Evolutionary conservation across 768 basidiomycete genomes (phyloP).

Genomic region (Suillus weaverae): DNA sequence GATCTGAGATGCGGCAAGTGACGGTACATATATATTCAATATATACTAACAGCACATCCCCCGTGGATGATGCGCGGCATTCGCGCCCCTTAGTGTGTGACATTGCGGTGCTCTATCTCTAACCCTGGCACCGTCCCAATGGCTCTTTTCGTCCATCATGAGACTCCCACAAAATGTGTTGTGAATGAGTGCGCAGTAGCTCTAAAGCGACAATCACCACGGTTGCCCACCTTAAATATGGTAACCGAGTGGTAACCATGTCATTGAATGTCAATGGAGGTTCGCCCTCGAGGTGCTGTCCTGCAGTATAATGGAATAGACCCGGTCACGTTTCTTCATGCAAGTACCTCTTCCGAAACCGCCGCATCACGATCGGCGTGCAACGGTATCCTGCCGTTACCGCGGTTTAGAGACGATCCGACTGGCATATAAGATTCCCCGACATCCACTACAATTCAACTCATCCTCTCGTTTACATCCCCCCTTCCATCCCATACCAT

Average conservation of each 20-base stretch:
- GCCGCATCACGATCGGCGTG: slow-evolving; percentile 27
- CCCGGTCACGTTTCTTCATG: slow-evolving; percentile 29
- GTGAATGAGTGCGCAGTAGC: slow-evolving; percentile 34
- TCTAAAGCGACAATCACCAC: slow-evolving; percentile 31
- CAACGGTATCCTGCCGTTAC: slow-evolving; percentile 17
- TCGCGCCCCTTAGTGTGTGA: slow-evolving; percentile 23
- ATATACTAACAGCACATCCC: slow-evolving; percentile 12
- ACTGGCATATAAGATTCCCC: slow-evolving; percentile 9
- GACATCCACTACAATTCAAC: slow-evolving; percentile 7
- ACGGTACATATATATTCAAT: slow-evolving; percentile 4
- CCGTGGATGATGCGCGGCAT: slow-evolving; percentile 14
- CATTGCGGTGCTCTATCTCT: slow-evolving; percentile 16
- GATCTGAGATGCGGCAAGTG: slow-evolving; percentile 18
- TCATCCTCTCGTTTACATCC: slow-evolving; percentile 12
- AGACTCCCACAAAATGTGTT: slow-evolving; percentile 12
- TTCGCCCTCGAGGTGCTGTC: slow-evolving; percentile 17
- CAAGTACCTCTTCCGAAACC: slow-evolving; percentile 14
- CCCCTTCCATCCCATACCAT: slow-evolving; percentile 23
- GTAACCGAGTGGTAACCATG: slow-evolving; percentile 30
- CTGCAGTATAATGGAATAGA: slow-evolving; percentile 24
- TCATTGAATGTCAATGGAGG: slow-evolving; percentile 18
- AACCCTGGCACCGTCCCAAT: slow-evolving; percentile 14
- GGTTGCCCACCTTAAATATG: slow-evolving; percentile 26
- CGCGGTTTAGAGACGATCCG: slow-evolving; percentile 2
- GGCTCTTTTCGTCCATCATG: slow-evolving; percentile 10